Conservation (phyloP, 352 stramenopile genomes). For the Pythium volutum region DNA sequence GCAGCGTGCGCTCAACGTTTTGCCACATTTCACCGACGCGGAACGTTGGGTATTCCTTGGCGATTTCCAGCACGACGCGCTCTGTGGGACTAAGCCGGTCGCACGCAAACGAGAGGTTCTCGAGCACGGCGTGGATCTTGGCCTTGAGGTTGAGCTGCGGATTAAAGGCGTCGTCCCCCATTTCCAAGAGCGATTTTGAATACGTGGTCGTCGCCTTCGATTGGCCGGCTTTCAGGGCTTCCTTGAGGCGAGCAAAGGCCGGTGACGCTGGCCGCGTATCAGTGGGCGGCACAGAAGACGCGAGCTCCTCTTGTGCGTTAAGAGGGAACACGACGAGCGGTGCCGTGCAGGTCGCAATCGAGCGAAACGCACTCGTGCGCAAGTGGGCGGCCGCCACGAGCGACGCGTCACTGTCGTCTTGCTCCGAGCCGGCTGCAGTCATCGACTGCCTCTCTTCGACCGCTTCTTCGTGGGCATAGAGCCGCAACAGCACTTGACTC, state of each 20-base stretch:
- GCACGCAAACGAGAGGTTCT: conserved; percentile 54
- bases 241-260: conserved; percentile 68
- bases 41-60: conserved; percentile 71
- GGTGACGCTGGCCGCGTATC: conserved; percentile 41
- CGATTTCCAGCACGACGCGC: conserved; percentile 65
- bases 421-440: not conserved
- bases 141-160: conserved; percentile 56
- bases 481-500: conserved; percentile 57
- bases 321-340: conserved; percentile 38
- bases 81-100: conserved; percentile 44
- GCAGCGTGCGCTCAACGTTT: conserved; percentile 54
- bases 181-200: conserved; percentile 28
- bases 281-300: conserved; percentile 11
- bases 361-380: conserved; percentile 49
- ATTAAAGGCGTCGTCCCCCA: conserved; percentile 37
- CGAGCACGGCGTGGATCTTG: conserved; percentile 70
- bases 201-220: conserved; percentile 10
- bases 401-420: not conserved
- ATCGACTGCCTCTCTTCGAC: conserved; percentile 28
- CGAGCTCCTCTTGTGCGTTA: conserved; percentile 10
- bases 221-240: conserved; percentile 59
- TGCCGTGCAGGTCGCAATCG: conserved; percentile 40
- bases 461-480: conserved; percentile 64
- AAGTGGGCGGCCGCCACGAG: conserved; percentile 31
- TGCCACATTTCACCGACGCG: conserved; percentile 73